Percentiles rank a stretch among this genome's conserved stretches.
These are phyloP conservation scores for Rhizopus microsporus DNA, from an alignment of 371 early-diverging fungal genomes.

Conservation along the genomic window DNA sequence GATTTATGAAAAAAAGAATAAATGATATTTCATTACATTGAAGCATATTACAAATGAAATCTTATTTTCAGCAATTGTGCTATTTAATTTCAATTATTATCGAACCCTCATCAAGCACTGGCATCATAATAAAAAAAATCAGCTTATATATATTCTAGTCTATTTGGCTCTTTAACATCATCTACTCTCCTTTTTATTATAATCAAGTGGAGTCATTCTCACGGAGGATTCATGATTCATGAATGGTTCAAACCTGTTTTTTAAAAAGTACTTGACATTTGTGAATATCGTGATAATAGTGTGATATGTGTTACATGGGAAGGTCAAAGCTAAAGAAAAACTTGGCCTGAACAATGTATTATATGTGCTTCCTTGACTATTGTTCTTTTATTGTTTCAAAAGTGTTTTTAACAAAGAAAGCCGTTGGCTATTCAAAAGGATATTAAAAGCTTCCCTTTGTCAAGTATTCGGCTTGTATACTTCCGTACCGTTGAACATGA, in stretches of 20 bases:
- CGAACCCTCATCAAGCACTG: no score
- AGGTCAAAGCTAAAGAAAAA: not conserved
- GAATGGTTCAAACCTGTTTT: not conserved
- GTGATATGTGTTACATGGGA: not conserved
- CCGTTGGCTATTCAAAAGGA: not conserved
- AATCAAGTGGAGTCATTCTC: no score
- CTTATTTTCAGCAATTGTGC: no score
- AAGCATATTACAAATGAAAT: no score
- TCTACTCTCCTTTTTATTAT: not conserved
- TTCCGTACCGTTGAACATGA: conserved; percentile 5
- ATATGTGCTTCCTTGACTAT: no score
- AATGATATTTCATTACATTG: no score
- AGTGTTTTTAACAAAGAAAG: not conserved
- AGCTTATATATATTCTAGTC: no score
- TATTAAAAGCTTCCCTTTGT: not conserved
- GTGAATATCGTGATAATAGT: not conserved
- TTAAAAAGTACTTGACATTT: not conserved
- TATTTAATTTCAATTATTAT: no score
- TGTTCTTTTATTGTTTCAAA: not conserved
- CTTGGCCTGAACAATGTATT: not conserved
- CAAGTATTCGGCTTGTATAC: not conserved
- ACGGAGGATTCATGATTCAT: no score
- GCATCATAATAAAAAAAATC: no score
- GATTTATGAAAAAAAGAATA: no score
- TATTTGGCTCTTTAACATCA: not conserved